phyloP scores from a whole-genome alignment of 257 asterid genomes.

The Ehretia macrophylla region DNA sequence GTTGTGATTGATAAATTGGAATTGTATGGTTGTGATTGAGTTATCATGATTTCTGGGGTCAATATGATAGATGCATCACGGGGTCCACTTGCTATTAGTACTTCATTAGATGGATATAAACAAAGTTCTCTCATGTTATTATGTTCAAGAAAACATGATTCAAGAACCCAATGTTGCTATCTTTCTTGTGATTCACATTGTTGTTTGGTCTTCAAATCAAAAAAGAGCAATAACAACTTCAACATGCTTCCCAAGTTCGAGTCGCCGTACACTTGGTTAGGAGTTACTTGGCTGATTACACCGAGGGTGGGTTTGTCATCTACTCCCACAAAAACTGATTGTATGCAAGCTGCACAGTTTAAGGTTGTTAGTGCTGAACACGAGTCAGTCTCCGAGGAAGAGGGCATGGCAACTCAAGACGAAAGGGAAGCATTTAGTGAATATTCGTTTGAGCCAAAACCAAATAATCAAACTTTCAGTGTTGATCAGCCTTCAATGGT shows the following conservation, averaged over 20 bases:
- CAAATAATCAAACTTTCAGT: slow-evolving; percentile 10
- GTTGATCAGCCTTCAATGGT: slow-evolving; percentile 7
- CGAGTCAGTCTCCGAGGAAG: slow-evolving; percentile 32
- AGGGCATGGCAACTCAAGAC: slow-evolving; percentile 2
- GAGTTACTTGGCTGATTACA: slow-evolving; percentile 12
- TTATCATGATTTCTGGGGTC: slow-evolving; percentile 14
- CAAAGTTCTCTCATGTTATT: slow-evolving; percentile 9
- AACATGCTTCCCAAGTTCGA: slow-evolving; percentile 13
- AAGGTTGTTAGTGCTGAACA: slow-evolving; percentile 35
- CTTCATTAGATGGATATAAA: slow-evolving; percentile 15
- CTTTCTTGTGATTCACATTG: slow-evolving; percentile 22
- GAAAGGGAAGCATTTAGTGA: slow-evolving; percentile 30
- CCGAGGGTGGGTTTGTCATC: slow-evolving; percentile 1
- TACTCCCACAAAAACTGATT: slow-evolving; percentile 6
- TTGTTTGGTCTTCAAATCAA: slow-evolving; percentile 16
- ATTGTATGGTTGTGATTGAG: neutral
- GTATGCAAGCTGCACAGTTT: slow-evolving; percentile 7
- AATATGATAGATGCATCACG: slow-evolving; percentile 26
- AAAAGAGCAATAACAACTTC: slow-evolving; percentile 11
- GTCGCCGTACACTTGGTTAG: slow-evolving; percentile 11
- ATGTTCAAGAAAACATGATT: slow-evolving; percentile 13
- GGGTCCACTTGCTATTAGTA: slow-evolving; percentile 20
- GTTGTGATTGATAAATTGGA: neutral
- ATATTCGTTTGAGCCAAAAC: slow-evolving; percentile 19
- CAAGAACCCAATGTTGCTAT: slow-evolving; percentile 21